Conservation (phyloP, 2,329 filamentous ascomycete genomes). For the Zelopaecilomyces penicillatus region DNA sequence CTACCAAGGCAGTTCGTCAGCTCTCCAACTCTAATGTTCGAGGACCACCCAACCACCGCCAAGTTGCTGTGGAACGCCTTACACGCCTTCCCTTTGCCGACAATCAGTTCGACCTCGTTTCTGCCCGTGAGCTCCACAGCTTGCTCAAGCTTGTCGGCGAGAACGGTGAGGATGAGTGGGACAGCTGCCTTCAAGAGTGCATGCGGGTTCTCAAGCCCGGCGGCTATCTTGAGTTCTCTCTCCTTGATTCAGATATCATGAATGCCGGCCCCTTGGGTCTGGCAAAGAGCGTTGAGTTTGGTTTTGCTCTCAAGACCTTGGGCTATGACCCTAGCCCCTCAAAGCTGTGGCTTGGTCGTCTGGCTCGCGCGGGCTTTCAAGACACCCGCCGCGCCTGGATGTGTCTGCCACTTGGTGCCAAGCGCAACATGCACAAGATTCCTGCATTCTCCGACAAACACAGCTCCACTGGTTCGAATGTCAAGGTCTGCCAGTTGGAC, state of each 20-base stretch:
- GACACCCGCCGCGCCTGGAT: slow-evolving; percentile 80
- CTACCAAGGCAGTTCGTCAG: slow-evolving; percentile 63
- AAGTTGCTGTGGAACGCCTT: slow-evolving; percentile 67
- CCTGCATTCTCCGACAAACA: slow-evolving; percentile 24
- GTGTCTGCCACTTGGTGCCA: slow-evolving; percentile 70
- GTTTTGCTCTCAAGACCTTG: slow-evolving; percentile 77
- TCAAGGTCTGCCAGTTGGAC: slow-evolving; percentile 46
- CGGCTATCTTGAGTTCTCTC: slow-evolving; percentile 82
- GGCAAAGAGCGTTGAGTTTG: slow-evolving; percentile 84
- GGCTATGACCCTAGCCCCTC: slow-evolving; percentile 85
- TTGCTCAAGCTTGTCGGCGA: slow-evolving; percentile 67
- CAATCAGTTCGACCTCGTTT: slow-evolving; percentile 84
- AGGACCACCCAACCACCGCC: slow-evolving; percentile 80
- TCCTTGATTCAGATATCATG: slow-evolving; percentile 85
- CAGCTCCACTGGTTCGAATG: slow-evolving; percentile 31
- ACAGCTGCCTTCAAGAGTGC: slow-evolving; percentile 75
- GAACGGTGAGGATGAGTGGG: slow-evolving; percentile 75
- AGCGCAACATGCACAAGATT: slow-evolving; percentile 22
- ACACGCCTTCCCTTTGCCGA: slow-evolving; percentile 78
- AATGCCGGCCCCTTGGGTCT: slow-evolving; percentile 72
- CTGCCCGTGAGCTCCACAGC: slow-evolving; percentile 76
- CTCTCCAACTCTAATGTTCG: slow-evolving; percentile 66
- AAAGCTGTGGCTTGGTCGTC: slow-evolving; percentile 67
- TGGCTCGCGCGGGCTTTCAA: slow-evolving; percentile 69
- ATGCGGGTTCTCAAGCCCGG: slow-evolving; percentile 87